Conservation (phyloP, 371 early-diverging fungal species). For the Mortierella sp. region DNA sequence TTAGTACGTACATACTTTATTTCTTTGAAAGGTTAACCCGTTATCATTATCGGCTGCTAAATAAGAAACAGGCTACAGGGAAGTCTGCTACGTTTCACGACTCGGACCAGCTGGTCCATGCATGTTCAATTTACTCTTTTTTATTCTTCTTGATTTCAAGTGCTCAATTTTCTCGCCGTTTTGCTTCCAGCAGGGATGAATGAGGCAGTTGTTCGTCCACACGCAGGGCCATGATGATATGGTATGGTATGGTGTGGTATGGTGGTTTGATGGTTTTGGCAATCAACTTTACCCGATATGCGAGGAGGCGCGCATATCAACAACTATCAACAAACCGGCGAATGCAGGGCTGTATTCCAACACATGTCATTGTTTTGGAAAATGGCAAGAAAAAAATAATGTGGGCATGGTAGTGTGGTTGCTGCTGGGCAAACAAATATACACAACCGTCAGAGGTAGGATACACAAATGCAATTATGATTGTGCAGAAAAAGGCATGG, state of each 20-base stretch:
- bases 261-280: neutral
- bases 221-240: neutral
- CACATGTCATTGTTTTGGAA: neutral
- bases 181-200: neutral
- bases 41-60: neutral
- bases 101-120: slow-evolving; percentile 6
- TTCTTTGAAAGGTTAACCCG: neutral
- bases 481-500: no score
- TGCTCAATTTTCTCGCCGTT: neutral
- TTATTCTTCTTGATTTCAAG: neutral
- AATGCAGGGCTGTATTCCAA: neutral
- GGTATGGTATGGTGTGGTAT: neutral
- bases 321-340: neutral
- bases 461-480: no score
- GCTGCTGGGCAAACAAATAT: neutral
- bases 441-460: no score
- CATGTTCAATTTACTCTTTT: neutral
- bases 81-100: neutral
- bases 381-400: neutral
- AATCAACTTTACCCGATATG: neutral
- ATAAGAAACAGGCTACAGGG: neutral
- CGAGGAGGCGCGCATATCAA: neutral
- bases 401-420: neutral
- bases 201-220: neutral
- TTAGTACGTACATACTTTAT: no score